Conservation (phyloP, 768 basidiomycete species). For the Boletus speciosus region DNA sequence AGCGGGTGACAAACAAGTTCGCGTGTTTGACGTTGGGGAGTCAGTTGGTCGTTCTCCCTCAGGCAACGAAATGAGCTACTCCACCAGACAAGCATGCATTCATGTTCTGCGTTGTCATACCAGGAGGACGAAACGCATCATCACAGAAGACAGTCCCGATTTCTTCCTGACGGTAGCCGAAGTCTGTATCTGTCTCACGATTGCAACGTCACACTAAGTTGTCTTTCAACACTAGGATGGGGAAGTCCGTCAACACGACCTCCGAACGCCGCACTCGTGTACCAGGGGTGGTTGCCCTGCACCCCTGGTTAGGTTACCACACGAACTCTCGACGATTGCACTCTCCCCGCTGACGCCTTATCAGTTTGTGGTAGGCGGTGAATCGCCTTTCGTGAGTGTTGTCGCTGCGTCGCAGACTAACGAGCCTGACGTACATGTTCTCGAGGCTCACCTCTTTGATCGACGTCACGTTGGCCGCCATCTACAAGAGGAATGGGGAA, state of each 20-base stretch:
- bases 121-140: conserved; percentile 71
- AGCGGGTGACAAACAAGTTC: conserved; percentile 72
- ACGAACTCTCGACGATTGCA: conserved; percentile 69
- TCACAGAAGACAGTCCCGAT: conserved; percentile 76
- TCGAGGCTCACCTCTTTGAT: conserved; percentile 57
- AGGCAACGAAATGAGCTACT: conserved; percentile 45
- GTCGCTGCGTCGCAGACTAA: background rate
- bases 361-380: conserved; percentile 82
- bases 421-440: background rate
- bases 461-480: conserved; percentile 65
- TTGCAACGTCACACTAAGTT: conserved; percentile 11
- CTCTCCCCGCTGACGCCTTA: conserved; percentile 78
- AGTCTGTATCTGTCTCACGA: conserved; percentile 37
- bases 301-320: conserved; percentile 62
- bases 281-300: conserved; percentile 54
- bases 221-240: conserved; percentile 59
- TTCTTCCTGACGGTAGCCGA: conserved; percentile 77
- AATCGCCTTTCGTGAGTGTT: conserved; percentile 64
- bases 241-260: conserved; percentile 82
- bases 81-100: conserved; percentile 45
- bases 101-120: conserved; percentile 66
- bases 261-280: conserved; percentile 70
- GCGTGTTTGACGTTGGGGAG: conserved; percentile 70
- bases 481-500: conserved; percentile 69
- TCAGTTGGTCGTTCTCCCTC: conserved; percentile 36